Conservation (phyloP, 2,329 filamentous ascomycete genomes). For the Sarocladium strictum region DNA sequence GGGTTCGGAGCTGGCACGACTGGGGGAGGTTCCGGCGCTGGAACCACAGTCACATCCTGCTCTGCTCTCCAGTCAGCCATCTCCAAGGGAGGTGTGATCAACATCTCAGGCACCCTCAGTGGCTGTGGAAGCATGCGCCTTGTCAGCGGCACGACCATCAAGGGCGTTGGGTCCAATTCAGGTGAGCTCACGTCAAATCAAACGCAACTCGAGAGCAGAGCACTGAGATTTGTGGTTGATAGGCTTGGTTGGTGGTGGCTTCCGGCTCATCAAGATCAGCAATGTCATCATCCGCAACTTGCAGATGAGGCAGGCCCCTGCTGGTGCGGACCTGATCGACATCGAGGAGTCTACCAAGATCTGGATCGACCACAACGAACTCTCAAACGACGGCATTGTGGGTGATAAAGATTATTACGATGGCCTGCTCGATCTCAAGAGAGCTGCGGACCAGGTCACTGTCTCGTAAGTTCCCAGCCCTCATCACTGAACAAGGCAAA, state of each 20-base stretch:
- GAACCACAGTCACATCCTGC: slow-evolving; percentile 39
- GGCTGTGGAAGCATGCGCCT: slow-evolving; percentile 38
- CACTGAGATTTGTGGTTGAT: neutral
- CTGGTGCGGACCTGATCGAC: slow-evolving; percentile 43
- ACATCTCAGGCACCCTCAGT: slow-evolving; percentile 37
- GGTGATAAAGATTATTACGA: slow-evolving; percentile 36
- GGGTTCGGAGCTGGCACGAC: slow-evolving; percentile 34
- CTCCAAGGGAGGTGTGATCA: slow-evolving; percentile 34
- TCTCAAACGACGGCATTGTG: slow-evolving; percentile 26
- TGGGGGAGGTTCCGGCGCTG: slow-evolving; percentile 37
- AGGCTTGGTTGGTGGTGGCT: slow-evolving; percentile 37
- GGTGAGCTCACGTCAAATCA: slow-evolving; percentile 18
- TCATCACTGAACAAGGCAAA: neutral
- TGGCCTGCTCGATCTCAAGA: slow-evolving; percentile 35
- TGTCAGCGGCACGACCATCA: slow-evolving; percentile 42
- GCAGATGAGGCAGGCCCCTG: slow-evolving; percentile 39
- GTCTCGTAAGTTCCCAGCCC: slow-evolving; percentile 20
- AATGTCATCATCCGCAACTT: slow-evolving; percentile 54
- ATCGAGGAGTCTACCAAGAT: slow-evolving; percentile 41
- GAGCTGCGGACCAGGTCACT: slow-evolving; percentile 34
- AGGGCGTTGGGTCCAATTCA: slow-evolving; percentile 40
- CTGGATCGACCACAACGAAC: slow-evolving; percentile 37
- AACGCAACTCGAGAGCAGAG: too few species aligned
- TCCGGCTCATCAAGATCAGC: slow-evolving; percentile 38
- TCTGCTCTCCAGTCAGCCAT: slow-evolving; percentile 32